A percentile compares a stretch with the other conserved stretches of the same genome.
Conservation (phyloP, 2,329 filamentous ascomycete species). For the Aspergillus sclerotialis region DNA sequence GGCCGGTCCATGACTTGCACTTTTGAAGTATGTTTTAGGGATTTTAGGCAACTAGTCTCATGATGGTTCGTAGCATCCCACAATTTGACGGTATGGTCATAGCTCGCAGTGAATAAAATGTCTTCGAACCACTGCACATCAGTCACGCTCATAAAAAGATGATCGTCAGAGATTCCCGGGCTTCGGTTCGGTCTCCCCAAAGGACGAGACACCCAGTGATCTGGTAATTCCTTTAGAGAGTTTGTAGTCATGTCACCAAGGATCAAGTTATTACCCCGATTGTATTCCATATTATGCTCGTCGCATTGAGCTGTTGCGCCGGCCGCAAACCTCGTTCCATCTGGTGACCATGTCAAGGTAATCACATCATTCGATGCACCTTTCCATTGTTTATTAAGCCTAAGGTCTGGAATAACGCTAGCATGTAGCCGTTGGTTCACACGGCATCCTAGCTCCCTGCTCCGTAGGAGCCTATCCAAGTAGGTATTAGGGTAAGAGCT, state of each 20-base stretch:
- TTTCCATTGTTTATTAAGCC: constrained; percentile 43
- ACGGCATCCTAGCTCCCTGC: constrained; percentile 23
- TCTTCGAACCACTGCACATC: constrained; percentile 46
- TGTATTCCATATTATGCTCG: constrained; percentile 53
- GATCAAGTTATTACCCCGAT: constrained; percentile 51
- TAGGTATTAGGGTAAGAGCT: too few species aligned
- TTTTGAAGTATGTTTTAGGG: constrained; percentile 39
- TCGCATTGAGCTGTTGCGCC: constrained; percentile 53
- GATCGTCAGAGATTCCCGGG: constrained; percentile 41
- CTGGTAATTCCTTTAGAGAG: constrained; percentile 45
- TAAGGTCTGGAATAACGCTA: constrained; percentile 33
- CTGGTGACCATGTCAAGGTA: constrained; percentile 49
- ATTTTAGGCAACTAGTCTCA: constrained; percentile 22
- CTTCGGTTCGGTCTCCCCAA: constrained; percentile 33
- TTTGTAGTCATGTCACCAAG: constrained; percentile 41
- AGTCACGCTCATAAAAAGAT: constrained; percentile 51
- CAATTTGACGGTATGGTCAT: constrained; percentile 50
- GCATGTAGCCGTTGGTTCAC: constrained; percentile 9
- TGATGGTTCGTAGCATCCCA: constrained; percentile 40
- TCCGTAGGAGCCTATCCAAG: constrained; percentile 16
- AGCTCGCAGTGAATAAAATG: constrained; percentile 48
- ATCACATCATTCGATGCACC: constrained; percentile 54
- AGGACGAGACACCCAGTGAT: constrained; percentile 44
- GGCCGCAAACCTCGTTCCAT: constrained; percentile 49
- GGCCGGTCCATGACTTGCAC: constrained; percentile 48